A percentile compares a stretch with the other conserved stretches of the same genome.
Evolutionary conservation across 306 rosid species (phyloP).

Genomic region (Dryas octopetala): DNA sequence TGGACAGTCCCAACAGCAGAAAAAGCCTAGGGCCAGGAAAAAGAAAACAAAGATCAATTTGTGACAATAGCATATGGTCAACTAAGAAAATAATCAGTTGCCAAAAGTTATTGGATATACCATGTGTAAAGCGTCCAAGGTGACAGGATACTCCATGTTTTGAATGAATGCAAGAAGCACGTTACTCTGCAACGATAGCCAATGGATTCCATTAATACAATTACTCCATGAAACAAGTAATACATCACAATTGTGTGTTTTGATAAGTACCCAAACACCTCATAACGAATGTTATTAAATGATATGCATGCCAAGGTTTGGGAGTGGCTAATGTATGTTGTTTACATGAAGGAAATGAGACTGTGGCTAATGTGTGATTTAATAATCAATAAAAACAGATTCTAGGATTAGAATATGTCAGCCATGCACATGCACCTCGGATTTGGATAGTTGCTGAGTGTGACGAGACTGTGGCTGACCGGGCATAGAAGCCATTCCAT

Average conservation of each 20-base stretch:
- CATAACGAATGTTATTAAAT: background rate
- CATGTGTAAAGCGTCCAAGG: slow-evolving; percentile 93
- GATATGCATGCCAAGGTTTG: background rate
- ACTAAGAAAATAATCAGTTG: background rate
- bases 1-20: slow-evolving; percentile 93
- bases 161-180: slow-evolving; percentile 99
- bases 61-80: background rate
- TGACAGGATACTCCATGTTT: slow-evolving; percentile 97
- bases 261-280: background rate
- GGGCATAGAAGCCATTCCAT: slow-evolving; percentile 82
- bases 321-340: background rate
- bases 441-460: slow-evolving; percentile 94
- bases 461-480: slow-evolving; percentile 97
- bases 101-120: slow-evolving; percentile 29
- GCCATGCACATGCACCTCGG: background rate
- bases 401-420: no score
- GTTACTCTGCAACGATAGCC: slow-evolving; percentile 63
- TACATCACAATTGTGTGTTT: background rate
- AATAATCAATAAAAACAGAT: background rate
- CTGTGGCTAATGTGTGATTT: background rate
- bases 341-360: background rate
- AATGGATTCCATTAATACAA: background rate
- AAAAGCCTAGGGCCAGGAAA: slow-evolving; percentile 55
- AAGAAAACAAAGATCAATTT: slow-evolving; percentile 16
- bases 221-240: background rate